Evolutionary conservation across 1,139 yeast species (phyloP).

Genomic region (Pichia sp.): DNA sequence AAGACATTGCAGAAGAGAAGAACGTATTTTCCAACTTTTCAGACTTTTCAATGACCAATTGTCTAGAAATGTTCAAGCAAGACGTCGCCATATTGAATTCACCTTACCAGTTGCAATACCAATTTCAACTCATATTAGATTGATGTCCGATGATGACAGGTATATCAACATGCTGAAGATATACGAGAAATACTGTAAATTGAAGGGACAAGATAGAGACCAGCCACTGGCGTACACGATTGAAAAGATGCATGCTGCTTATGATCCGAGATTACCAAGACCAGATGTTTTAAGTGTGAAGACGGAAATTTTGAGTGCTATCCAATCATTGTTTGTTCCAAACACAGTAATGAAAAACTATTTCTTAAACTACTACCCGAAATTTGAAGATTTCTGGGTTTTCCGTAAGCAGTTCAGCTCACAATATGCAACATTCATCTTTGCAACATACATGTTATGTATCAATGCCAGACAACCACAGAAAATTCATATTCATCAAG

Average conservation of each 20-base stretch:
- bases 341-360: constrained; percentile 70
- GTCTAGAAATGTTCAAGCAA: constrained; percentile 74
- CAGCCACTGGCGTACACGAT: constrained; percentile 84
- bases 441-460: constrained; percentile 92
- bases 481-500: constrained; percentile 75
- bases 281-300: constrained; percentile 86
- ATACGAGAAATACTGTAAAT: constrained; percentile 81
- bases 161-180: constrained; percentile 78
- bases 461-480: constrained; percentile 91
- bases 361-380: constrained; percentile 54
- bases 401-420: constrained; percentile 94
- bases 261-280: constrained; percentile 85
- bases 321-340: constrained; percentile 83
- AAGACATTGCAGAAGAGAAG: constrained; percentile 94
- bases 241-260: constrained; percentile 84
- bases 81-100: constrained; percentile 78
- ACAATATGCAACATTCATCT: constrained; percentile 91
- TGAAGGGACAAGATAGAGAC: constrained; percentile 69
- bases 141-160: constrained; percentile 75
- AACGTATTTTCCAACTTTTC: constrained; percentile 84
- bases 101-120: constrained; percentile 92
- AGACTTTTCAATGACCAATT: constrained; percentile 79
- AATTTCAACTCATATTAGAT: constrained; percentile 87
- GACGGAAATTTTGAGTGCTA: constrained; percentile 84
- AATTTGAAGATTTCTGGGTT: constrained; percentile 93